Base-by-base conservation (phyloP, 257 asterid genomes). In the Avicennia marina region DNA sequence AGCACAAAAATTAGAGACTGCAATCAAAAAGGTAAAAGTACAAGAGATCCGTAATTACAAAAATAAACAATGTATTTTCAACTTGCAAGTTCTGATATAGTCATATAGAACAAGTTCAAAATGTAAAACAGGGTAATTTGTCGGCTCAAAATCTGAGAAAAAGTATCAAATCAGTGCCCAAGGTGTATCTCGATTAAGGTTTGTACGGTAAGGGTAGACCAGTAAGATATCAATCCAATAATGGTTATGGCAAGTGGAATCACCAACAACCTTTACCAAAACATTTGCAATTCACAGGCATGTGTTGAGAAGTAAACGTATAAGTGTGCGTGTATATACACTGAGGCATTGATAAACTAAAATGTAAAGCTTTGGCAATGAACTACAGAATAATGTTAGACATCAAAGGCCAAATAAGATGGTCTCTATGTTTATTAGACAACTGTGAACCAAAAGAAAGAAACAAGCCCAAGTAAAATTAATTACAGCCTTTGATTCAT, bases 11-110 rank as follows among this genome's bases (percentile, higher is more conserved):
- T 26, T 45, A 32, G 36, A 44, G 41, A 33, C 32, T 24, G 52
- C 31, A 53, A 43, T 67, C 49, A 29, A 43, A n/a, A 13, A 32
- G 38, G 50, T 60, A 57, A 60, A 45, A n/a, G n/a, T n/a, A n/a
- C n/a, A n/a, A n/a, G n/a, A n/a, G n/a, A n/a, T n/a, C n/a, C n/a
- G n/a, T n/a, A 29, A 29, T 29, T 2, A 29, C 33, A 29, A 7
- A 29, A 29, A 2, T 29, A 29, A 29, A 29, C 33, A 2, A 2
- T 29, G 7, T 3, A 3, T 2, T 2, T 7, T 2, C 5, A 29
- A 29, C 33, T 2, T 29, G 33, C 33, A 29, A 29, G 33, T 29
- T 29, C 33, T n/a, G n/a, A n/a, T n/a, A n/a, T n/a, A n/a, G n/a
- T n/a, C n/a, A n/a, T n/a, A n/a, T n/a, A n/a, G n/a, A n/a, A n/a